Evolutionary conservation across 139 green algal genomes (phyloP).

Genomic region (Limnomonas spitsbergensis): DNA sequence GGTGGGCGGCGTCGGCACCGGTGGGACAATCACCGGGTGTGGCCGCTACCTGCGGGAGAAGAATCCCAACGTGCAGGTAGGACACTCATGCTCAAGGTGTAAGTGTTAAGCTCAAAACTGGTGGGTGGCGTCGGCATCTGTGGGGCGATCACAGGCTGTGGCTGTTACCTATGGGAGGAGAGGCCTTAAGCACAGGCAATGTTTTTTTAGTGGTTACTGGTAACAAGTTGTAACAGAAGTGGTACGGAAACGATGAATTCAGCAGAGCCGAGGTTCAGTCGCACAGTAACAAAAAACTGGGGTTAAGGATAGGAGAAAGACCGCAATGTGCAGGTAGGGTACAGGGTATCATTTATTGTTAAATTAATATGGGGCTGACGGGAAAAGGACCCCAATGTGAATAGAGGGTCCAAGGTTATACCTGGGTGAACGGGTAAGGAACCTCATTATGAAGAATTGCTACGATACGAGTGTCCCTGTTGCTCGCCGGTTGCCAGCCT

Average conservation of each 20-base stretch:
- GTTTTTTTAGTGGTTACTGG: neutral
- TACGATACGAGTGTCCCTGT: too few relatives aligned
- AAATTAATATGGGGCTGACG: too few relatives aligned
- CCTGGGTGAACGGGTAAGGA: too few relatives aligned
- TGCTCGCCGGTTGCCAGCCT: too few relatives aligned
- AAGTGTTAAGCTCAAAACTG: neutral
- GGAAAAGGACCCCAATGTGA: too few relatives aligned
- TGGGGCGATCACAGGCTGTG: neutral
- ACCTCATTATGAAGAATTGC: too few relatives aligned
- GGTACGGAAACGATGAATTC: neutral
- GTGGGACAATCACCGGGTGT: conserved; percentile 92
- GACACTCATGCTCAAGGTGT: neutral
- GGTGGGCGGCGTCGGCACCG: conserved; percentile 85
- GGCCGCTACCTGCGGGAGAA: conserved; percentile 89
- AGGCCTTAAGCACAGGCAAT: neutral
- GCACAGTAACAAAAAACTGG: too few relatives aligned
- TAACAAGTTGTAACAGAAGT: neutral
- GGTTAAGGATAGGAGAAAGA: too few relatives aligned
- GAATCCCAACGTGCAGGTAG: conserved; percentile 76
- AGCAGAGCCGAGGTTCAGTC: too few relatives aligned
- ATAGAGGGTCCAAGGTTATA: too few relatives aligned
- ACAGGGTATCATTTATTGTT: too few relatives aligned
- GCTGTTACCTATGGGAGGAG: neutral
- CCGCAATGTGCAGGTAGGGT: too few relatives aligned
- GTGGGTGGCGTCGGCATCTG: neutral